These are phyloP conservation scores for Cryptococcus sp. DNA, from an alignment of 1,284 basidiomycete genomes.

Conservation along the genomic window DNA sequence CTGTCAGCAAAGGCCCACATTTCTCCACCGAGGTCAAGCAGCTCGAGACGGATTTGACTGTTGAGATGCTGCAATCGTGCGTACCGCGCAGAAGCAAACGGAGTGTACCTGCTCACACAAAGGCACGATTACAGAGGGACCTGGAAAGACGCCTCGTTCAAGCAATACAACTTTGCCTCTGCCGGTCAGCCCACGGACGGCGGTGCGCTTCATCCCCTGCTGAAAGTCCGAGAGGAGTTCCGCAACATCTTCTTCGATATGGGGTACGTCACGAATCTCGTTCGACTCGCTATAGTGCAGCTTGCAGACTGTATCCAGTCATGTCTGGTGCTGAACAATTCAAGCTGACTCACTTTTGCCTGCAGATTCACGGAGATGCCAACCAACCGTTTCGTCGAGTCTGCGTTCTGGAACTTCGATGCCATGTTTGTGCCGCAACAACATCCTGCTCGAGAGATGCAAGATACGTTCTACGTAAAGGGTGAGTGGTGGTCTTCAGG, in stretches of 20 bases:
- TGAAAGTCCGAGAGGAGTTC: conserved; percentile 98
- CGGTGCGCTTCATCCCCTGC: conserved; percentile 90
- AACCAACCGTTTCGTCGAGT: conserved; percentile 96
- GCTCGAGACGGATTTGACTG: conserved; percentile 96
- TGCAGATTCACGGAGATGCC: conserved; percentile 98
- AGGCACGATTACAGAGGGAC: conserved; percentile 62
- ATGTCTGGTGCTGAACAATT: neutral
- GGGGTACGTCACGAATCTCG: conserved; percentile 66
- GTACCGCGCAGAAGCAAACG: conserved; percentile 30
- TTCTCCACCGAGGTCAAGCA: conserved; percentile 94
- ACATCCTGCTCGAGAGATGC: conserved; percentile 95
- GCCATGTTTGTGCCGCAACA: conserved; percentile 98
- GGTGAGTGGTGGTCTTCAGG: conserved; percentile 55
- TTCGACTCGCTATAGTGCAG: too few species aligned
- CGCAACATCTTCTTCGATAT: conserved; percentile 98
- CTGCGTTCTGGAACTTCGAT: conserved; percentile 99
- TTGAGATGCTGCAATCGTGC: conserved; percentile 89
- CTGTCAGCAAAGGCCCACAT: conserved; percentile 77
- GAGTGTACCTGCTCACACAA: conserved; percentile 7
- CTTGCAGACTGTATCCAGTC: too few species aligned
- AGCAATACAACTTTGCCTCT: conserved; percentile 99
- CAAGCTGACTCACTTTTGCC: neutral
- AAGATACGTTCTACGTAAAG: conserved; percentile 99
- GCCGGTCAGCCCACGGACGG: conserved; percentile 85
- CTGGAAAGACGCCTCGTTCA: conserved; percentile 91